These are phyloP conservation scores for Trichoderma gamsii DNA, from an alignment of 495 filamentous ascomycete species.

Conservation along the genomic window DNA sequence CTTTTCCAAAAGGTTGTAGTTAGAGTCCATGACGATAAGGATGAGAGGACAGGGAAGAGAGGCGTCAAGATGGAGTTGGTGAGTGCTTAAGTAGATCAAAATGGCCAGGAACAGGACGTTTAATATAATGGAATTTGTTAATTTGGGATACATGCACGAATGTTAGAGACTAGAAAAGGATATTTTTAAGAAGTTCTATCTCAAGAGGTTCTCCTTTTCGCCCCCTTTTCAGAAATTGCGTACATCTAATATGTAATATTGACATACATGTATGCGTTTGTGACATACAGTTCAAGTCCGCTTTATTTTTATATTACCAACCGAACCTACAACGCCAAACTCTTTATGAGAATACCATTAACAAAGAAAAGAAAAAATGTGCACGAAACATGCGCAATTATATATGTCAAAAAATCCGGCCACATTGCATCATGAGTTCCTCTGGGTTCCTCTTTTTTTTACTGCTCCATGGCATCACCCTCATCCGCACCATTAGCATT, in stretches of 20 bases:
- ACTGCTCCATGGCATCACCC: slow-evolving; percentile 30
- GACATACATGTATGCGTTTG: neutral
- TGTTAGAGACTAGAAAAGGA: neutral
- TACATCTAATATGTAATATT: slow-evolving; percentile 2
- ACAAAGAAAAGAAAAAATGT: neutral
- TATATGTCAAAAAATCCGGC: neutral
- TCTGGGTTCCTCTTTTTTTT: slow-evolving; percentile 11
- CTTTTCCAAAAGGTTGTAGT: slow-evolving; percentile 88
- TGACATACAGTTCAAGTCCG: slow-evolving; percentile 3
- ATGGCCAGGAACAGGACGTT: neutral
- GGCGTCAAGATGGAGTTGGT: slow-evolving; percentile 70
- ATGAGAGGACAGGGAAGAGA: slow-evolving; percentile 89
- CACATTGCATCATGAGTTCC: slow-evolving; percentile 2
- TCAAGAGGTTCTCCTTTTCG: neutral
- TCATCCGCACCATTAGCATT: slow-evolving; percentile 19
- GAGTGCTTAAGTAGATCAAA: slow-evolving; percentile 1
- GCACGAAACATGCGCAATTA: neutral
- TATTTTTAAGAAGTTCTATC: neutral
- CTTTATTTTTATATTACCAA: slow-evolving; percentile 10
- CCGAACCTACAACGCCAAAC: slow-evolving; percentile 15
- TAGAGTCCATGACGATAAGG: slow-evolving; percentile 82
- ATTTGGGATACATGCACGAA: neutral
- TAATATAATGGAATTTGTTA: neutral
- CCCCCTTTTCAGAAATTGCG: neutral
- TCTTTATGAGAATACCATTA: neutral